phyloP scores from a whole-genome alignment of 108 stramenopile genomes.

The Phaeodactylum tricornutum region DNA sequence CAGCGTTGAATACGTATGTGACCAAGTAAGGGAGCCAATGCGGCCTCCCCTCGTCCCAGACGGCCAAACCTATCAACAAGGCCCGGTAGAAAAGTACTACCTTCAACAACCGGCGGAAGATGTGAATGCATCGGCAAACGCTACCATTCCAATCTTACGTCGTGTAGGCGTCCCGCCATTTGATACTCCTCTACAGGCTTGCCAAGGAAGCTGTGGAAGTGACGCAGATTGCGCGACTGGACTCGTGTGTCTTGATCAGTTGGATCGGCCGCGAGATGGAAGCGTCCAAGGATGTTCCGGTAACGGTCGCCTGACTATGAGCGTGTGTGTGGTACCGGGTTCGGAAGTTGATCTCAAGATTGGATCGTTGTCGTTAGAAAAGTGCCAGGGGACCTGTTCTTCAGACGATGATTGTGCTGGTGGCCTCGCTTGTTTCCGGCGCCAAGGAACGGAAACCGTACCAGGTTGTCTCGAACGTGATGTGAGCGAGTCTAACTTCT shows the following conservation, averaged over 20 bases:
- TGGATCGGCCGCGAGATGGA: constrained; percentile 21
- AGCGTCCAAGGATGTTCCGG: constrained; percentile 54
- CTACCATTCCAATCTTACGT: too few species aligned
- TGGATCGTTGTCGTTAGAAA: constrained; percentile 1
- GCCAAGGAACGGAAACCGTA: constrained; percentile 6
- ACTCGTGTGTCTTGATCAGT: constrained; percentile 44
- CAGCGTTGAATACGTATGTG: too few species aligned
- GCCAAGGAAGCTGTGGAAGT: constrained; percentile 56
- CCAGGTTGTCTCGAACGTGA: too few species aligned
- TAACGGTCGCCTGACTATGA: constrained; percentile 13
- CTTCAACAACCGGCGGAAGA: too few species aligned
- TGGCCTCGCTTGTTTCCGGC: constrained; percentile 11
- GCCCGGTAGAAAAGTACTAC: too few species aligned
- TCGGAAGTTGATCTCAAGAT: neutral
- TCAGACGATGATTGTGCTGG: constrained; percentile 17
- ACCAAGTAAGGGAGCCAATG: too few species aligned
- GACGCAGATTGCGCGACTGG: constrained; percentile 38
- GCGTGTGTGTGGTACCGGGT: constrained; percentile 17
- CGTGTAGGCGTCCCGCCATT: too few species aligned
- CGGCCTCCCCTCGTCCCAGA: too few species aligned
- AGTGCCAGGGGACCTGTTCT: constrained; percentile 37
- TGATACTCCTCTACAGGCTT: constrained; percentile 34
- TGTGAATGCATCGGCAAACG: too few species aligned
- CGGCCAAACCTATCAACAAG: too few species aligned
- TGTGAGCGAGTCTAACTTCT: too few species aligned